Evolutionary conservation across 495 filamentous ascomycete genomes (phyloP).

Genomic region (Penicillium desertorum): DNA sequence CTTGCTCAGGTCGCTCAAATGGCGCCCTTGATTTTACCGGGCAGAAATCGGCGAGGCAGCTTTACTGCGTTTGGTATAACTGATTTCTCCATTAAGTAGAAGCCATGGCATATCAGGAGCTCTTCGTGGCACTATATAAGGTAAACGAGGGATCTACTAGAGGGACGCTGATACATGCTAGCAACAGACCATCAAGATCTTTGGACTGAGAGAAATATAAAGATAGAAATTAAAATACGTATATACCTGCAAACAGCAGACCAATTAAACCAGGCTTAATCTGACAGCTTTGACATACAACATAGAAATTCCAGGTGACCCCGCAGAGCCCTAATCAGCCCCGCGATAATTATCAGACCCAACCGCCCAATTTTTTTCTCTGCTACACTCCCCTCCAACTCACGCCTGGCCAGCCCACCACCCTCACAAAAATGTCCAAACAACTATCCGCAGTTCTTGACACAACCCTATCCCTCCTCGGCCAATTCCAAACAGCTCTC

Average conservation of each 20-base stretch:
- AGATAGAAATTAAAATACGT: too few relatives aligned
- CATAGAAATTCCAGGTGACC: constrained; percentile 25
- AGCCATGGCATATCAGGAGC: background rate
- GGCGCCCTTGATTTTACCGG: background rate
- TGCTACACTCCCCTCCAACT: constrained; percentile 7
- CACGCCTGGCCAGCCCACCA: constrained; percentile 1
- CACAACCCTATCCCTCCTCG: constrained; percentile 35
- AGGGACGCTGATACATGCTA: background rate
- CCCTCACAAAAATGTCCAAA: constrained; percentile 37
- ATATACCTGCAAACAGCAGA: background rate
- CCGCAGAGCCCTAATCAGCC: constrained; percentile 42
- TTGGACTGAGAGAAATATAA: background rate
- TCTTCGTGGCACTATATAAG: background rate
- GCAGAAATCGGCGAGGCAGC: background rate
- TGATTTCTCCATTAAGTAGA: background rate
- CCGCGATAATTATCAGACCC: constrained; percentile 29
- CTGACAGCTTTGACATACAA: background rate
- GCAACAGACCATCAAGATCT: background rate
- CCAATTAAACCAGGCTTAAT: background rate
- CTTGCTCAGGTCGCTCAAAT: background rate
- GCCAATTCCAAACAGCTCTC: constrained; percentile 43
- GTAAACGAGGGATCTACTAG: background rate
- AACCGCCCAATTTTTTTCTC: constrained; percentile 32
- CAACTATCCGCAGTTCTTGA: constrained; percentile 34
- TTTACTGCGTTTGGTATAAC: background rate